phyloP scores from a whole-genome alignment of 306 rosid genomes.

The Prunus kanzakura region DNA sequence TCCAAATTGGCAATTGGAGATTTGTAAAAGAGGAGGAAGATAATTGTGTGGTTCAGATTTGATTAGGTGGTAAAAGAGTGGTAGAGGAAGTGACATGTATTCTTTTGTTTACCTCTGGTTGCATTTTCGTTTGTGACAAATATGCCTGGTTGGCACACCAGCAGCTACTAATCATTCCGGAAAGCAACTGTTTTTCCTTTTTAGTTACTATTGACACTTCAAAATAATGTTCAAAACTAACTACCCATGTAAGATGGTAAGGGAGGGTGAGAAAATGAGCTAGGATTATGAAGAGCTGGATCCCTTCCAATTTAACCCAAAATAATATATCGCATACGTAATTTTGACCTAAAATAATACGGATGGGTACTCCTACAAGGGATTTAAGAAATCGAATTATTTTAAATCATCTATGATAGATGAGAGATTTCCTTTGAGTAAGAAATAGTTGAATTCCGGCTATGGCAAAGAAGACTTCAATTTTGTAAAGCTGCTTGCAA shows the following conservation, averaged over 20 bases:
- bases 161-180: too few relatives aligned
- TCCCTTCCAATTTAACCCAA: too few relatives aligned
- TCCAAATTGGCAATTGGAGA: background rate
- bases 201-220: too few relatives aligned
- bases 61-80: background rate
- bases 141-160: too few relatives aligned
- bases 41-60: background rate
- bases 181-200: too few relatives aligned
- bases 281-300: too few relatives aligned
- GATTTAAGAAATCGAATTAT: background rate
- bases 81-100: constrained; percentile 23
- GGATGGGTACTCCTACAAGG: background rate
- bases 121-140: too few relatives aligned
- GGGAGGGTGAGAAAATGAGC: too few relatives aligned
- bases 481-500: constrained; percentile 35
- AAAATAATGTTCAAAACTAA: too few relatives aligned
- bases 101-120: background rate
- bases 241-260: too few relatives aligned
- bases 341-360: too few relatives aligned
- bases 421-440: constrained; percentile 22
- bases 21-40: background rate
- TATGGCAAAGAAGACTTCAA: constrained; percentile 18
- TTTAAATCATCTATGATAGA: constrained; percentile 11
- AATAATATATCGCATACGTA: too few relatives aligned
- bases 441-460: constrained; percentile 3